Base-by-base conservation (phyloP, 192 early-diverging fungal species). In the Radiomyces spectabilis region DNA sequence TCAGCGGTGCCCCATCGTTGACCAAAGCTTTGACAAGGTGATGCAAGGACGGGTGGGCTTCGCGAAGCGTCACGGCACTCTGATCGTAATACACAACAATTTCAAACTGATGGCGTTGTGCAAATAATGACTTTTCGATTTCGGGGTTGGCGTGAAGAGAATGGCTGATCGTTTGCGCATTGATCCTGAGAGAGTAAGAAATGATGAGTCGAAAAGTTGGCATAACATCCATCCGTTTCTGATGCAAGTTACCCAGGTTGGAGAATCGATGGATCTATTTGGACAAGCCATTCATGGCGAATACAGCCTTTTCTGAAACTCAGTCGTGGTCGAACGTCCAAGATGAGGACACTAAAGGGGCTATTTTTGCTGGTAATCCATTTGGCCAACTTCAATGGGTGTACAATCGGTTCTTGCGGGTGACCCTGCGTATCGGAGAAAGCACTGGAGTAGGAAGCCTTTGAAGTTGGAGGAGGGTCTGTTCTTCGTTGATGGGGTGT, bases 261-360 rank as follows among this genome's bases (percentile, higher is more conserved):
- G 12, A 77, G 64, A 18, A 73, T 75, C 31, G 75, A 52, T 1
- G 93, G 93, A 46, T 93, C 89, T 12, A 95, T 49, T 52, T 93
- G 82, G 15, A 93, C 82, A n/a, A 85, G 63, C 52, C 75, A 65
- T 26, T 62, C 62, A 59, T 85, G 80, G 37, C 79, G 79, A 32
- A 95, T 77, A 10, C 80, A 86, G 1, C 85, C 87, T 47, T 69
- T 71, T 1, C 69, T 67, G 63, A 73, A 91, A 29, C 85, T 72
- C 24, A 86, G 79, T 33, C 78, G 77, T 29, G 79, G 77, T 12
- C 93, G 78, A 10, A 93, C 77, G 66, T 95, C 93, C 51, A 95
- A 67, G 15, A 94, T 46, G 18, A 95, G 52, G 4, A 88, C 44
- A 10, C 65, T 68, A 0, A 76, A 72, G 5, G 72, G 64, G 15